These are phyloP conservation scores for Brassica carinata DNA, from an alignment of 345 rosid species.

Conservation along the genomic window DNA sequence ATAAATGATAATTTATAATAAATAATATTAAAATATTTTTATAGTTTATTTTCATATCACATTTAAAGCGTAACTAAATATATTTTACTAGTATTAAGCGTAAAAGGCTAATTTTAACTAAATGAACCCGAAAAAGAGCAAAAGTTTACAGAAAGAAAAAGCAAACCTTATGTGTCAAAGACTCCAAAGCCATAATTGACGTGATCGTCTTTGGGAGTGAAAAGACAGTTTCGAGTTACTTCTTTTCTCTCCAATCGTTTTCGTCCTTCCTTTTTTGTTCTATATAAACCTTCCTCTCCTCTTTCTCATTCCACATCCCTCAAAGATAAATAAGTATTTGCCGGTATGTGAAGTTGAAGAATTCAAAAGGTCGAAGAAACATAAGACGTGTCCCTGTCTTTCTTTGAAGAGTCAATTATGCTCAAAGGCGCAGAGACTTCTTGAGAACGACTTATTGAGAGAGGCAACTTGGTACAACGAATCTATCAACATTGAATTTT, in stretches of 20 bases:
- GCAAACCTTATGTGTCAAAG: slow-evolving; percentile 30
- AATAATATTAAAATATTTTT: too few species aligned
- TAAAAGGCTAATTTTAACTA: too few species aligned
- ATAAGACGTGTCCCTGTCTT: slow-evolving; percentile 28
- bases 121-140: too few species aligned
- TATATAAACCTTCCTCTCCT: background rate
- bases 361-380: slow-evolving; percentile 26
- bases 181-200: slow-evolving; percentile 24
- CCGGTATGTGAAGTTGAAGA: background rate
- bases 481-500: slow-evolving; percentile 23
- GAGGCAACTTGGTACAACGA: slow-evolving; percentile 25
- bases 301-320: background rate
- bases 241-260: background rate
- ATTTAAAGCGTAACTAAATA: too few species aligned
- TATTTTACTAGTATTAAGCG: too few species aligned
- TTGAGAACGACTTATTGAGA: slow-evolving; percentile 18
- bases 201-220: background rate
- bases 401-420: slow-evolving; percentile 36
- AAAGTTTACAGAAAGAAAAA: too few species aligned
- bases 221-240: background rate
- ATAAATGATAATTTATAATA: too few species aligned
- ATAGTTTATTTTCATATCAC: too few species aligned
- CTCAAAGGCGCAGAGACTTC: slow-evolving; percentile 14
- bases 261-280: background rate
- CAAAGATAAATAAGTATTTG: background rate